Evolutionary conservation across 1,284 basidiomycete species (phyloP), one percentile per base, ranked within the genome.

Genomic region (Boletellus deceptivus): DNA sequence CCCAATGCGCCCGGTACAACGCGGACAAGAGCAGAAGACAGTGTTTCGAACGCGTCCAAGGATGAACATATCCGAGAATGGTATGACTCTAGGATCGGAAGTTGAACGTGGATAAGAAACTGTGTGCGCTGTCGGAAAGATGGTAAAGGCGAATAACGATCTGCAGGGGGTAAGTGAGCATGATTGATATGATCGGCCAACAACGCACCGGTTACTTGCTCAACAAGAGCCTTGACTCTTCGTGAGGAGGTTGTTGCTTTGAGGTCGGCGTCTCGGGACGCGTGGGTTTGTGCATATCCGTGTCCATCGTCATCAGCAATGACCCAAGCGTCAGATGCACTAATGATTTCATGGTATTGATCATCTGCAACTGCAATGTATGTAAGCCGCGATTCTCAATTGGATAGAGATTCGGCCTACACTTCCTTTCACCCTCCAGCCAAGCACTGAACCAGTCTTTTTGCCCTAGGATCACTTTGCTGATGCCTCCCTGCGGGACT

Each of bases 401-500:
- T 20, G 44, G 40, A 44, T n/a, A 36, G 3, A 44, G 9, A 38
- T 25, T n/a, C 27, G 24, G 76, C 91, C 62, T 62, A 93, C 93
- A 97, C 60, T 83, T 78, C 59, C 84, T 83, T 69, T 98, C 94
- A 27, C 89, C 93, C 33, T 83, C 80, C 29, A 98, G 70, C 96
- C 96, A 99, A 3, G 82, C 77, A 43, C 87, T 82, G 67, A 97
- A 98, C 93, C 93, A 98, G 44, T 88, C 86, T 41, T 83, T 77
- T 55, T 88, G 83, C 8, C 84, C 88, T 1, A 99, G 76, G 6
- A 99, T 83, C 9, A 91, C 78, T 24, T 89, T 86, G 51, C 89
- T 86, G 25, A 92, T 72, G 0, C 93, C 93, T 50, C 84, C 77
- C 87, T 86, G 91, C 29, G 79, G 70, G 18, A 56, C 44, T n/a